Evolutionary conservation across 331 rosid species (phyloP), one percentile per base, ranked within the genome.

Genomic region (Cucumis variabilis): DNA sequence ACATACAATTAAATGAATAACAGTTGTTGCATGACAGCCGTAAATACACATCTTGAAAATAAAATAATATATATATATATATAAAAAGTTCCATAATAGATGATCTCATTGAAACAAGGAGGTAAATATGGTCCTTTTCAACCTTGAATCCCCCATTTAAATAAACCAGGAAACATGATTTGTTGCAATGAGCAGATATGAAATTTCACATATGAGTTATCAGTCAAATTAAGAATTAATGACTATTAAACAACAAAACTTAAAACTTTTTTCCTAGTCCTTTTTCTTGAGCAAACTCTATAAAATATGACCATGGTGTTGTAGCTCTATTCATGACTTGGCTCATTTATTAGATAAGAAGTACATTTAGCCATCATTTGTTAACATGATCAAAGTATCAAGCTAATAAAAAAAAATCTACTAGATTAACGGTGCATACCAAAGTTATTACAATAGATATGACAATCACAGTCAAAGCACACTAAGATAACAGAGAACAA

Each of bases 371-470:
- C n/a, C n/a, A n/a, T n/a, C n/a, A 44, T 66, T 63, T 44, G n/a
- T 14, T 24, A 37, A 44, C 28, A 44, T 63, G 33, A 66, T 67
- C n/a, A 66, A 65, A 48, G 44, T 17, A 84, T 84, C 46, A 17
- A 83, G 11, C 70, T 5, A 25, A 85, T 1, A 16, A 30, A 68
- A 70, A 48, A 50, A 24, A 51, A 71, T 53, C 72, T 76, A 73
- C 83, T 53, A 25, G 46, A 88, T 27, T 19, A 80, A 24, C 21
- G 86, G 68, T 88, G 82, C n/a, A n/a, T n/a, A n/a, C n/a, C n/a
- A n/a, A n/a, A n/a, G n/a, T n/a, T n/a, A n/a, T n/a, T n/a, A n/a
- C n/a, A n/a, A n/a, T n/a, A n/a, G n/a, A n/a, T n/a, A n/a, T n/a
- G n/a, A n/a, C n/a, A n/a, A n/a, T n/a, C n/a, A n/a, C n/a, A n/a